These are phyloP conservation scores for Nemania abortiva DNA, from an alignment of 2,329 filamentous ascomycete genomes.

Conservation along the genomic window DNA sequence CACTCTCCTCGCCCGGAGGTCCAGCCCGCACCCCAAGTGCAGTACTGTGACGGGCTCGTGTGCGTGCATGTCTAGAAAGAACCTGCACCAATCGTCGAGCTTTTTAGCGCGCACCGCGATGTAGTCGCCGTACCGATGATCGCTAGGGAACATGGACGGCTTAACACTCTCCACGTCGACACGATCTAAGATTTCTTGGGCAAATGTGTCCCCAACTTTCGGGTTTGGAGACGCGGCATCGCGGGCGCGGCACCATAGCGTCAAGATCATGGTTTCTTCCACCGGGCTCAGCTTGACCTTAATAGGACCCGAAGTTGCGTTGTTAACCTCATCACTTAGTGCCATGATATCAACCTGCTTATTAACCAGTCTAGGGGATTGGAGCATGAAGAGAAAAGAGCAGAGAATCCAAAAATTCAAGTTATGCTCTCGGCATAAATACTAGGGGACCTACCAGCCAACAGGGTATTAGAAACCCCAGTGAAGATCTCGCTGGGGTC, in stretches of 20 bases:
- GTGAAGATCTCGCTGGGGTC: constrained; percentile 20
- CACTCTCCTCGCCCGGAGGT: constrained; percentile 41
- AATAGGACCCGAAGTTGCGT: constrained; percentile 12
- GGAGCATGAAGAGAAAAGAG: background rate
- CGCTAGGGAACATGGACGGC: constrained; percentile 36
- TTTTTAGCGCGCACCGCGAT: constrained; percentile 37
- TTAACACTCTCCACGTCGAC: constrained; percentile 39
- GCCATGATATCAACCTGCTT: constrained; percentile 5
- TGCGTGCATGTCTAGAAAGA: constrained; percentile 40
- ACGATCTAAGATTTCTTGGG: constrained; percentile 39
- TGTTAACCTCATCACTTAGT: constrained; percentile 1
- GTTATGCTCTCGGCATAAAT: background rate
- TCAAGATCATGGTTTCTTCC: constrained; percentile 42
- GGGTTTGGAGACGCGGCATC: constrained; percentile 39
- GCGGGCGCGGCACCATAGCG: constrained; percentile 36
- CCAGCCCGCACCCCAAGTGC: constrained; percentile 46
- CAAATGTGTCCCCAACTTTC: constrained; percentile 39
- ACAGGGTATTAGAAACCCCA: constrained; percentile 14
- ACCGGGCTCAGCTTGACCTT: constrained; percentile 41
- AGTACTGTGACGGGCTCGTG: constrained; percentile 42
- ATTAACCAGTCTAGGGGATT: background rate
- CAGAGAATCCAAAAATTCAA: background rate
- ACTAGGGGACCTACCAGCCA: background rate
- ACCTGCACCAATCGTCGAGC: constrained; percentile 44
- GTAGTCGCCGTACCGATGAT: constrained; percentile 39